Conservation (phyloP, 805 yeast species). For the Ogataea ganodermae region DNA sequence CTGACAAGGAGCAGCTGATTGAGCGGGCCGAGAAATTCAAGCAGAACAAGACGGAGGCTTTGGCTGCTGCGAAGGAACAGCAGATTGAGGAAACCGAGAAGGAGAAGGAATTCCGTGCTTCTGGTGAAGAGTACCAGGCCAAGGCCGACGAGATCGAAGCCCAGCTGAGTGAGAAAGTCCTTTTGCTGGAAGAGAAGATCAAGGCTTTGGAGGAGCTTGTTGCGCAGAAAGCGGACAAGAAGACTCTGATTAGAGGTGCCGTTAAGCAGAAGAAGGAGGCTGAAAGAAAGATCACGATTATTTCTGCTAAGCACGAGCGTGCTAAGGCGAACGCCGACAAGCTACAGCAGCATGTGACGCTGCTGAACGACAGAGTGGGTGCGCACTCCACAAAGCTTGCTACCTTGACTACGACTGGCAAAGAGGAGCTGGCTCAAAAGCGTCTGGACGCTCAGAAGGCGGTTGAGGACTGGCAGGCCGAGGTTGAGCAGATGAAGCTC, state of each 20-base stretch:
- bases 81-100: constrained; percentile 33
- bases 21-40: constrained; percentile 47
- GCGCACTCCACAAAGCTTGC: constrained; percentile 47
- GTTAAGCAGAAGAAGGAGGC: constrained; percentile 42
- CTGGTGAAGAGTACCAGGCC: constrained; percentile 40
- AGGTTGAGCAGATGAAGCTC: constrained; percentile 45
- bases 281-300: constrained; percentile 37
- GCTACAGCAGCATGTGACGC: constrained; percentile 45
- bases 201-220: constrained; percentile 42
- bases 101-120: constrained; percentile 40
- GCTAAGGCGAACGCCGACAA: constrained; percentile 41
- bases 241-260: constrained; percentile 28
- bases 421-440: constrained; percentile 38
- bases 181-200: constrained; percentile 35
- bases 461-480: constrained; percentile 45
- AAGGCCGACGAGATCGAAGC: constrained; percentile 41
- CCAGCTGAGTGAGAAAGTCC: constrained; percentile 43
- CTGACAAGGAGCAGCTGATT: constrained; percentile 44
- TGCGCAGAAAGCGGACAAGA: constrained; percentile 43
- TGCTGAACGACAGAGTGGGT: constrained; percentile 43
- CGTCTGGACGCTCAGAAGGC: constrained; percentile 45
- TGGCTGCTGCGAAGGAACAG: constrained; percentile 32
- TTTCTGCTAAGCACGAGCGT: constrained; percentile 38
- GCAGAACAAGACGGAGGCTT: constrained; percentile 33
- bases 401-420: constrained; percentile 39